A percentile compares a stretch with the other conserved stretches of the same genome.
Conservation (phyloP, 1,139 yeast genomes). For the Taiozyma sp. region DNA sequence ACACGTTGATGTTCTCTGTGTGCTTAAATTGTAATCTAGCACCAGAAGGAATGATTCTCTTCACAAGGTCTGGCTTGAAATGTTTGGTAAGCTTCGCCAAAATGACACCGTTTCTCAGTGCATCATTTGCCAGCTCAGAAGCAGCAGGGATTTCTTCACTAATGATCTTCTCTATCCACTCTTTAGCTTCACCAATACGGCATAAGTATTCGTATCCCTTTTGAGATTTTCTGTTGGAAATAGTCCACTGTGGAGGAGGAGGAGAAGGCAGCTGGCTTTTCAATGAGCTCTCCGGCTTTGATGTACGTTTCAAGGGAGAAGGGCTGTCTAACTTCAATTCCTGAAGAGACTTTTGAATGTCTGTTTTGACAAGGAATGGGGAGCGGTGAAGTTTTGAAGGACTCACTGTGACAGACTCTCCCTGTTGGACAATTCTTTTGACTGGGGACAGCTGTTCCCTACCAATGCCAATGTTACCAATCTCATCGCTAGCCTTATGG, state of each 20-base stretch:
- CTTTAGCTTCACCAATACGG: slow-evolving; percentile 81
- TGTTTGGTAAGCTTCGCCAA: slow-evolving; percentile 75
- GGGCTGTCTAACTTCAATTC: slow-evolving; percentile 19
- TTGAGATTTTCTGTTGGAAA: slow-evolving; percentile 9
- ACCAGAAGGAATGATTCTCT: slow-evolving; percentile 48
- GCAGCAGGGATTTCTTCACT: slow-evolving; percentile 47
- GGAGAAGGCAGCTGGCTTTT: not conserved
- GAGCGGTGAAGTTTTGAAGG: not conserved
- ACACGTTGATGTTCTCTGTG: slow-evolving; percentile 87
- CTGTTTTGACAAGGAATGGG: slow-evolving; percentile 1
- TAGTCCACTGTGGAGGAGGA: slow-evolving; percentile 15
- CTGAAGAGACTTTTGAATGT: slow-evolving; percentile 18
- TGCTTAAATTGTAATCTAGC: slow-evolving; percentile 74
- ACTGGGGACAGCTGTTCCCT: slow-evolving; percentile 1
- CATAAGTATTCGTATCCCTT: slow-evolving; percentile 81
- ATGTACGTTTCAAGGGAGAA: slow-evolving; percentile 20
- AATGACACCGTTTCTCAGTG: slow-evolving; percentile 77
- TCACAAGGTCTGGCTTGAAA: slow-evolving; percentile 65
- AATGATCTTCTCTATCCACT: slow-evolving; percentile 64
- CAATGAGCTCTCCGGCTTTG: not conserved
- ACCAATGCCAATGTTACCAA: not conserved
- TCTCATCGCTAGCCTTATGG: not conserved
- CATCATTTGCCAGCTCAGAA: slow-evolving; percentile 51
- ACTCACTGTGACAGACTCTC: not conserved
- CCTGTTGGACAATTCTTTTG: slow-evolving; percentile 1